A percentile compares a stretch with the other conserved stretches of the same genome.
Conservation (phyloP, 1,284 basidiomycete species). For the Boletellus dicymbophilus region DNA sequence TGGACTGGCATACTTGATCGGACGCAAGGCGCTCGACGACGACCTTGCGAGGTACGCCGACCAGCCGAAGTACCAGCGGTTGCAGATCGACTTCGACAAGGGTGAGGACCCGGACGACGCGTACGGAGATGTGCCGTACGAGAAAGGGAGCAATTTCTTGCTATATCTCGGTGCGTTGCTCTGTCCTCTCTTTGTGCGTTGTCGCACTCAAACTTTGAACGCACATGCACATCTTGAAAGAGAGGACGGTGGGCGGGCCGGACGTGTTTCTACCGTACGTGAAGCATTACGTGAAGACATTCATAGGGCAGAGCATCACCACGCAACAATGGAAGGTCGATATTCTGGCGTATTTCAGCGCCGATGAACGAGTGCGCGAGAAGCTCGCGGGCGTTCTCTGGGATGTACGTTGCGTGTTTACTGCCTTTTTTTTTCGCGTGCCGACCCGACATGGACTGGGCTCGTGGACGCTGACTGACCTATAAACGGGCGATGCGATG, state of each 20-base stretch:
- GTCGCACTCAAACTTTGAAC: too few species aligned
- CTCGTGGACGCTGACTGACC: too few species aligned
- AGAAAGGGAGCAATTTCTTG: slow-evolving; percentile 77
- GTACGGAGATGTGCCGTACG: slow-evolving; percentile 71
- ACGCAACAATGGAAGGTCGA: slow-evolving; percentile 90
- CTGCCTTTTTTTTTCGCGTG: too few species aligned
- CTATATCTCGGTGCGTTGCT: slow-evolving; percentile 56
- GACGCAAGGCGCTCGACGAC: slow-evolving; percentile 72
- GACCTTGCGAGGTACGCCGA: too few species aligned
- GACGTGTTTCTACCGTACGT: slow-evolving; percentile 86
- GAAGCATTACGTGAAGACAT: slow-evolving; percentile 78
- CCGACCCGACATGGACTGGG: too few species aligned
- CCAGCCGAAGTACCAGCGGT: slow-evolving; percentile 84
- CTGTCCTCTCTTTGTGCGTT: too few species aligned
- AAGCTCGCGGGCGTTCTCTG: slow-evolving; percentile 84
- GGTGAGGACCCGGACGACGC: slow-evolving; percentile 91
- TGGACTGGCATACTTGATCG: slow-evolving; percentile 81
- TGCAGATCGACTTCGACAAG: slow-evolving; percentile 82
- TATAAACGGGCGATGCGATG: too few species aligned
- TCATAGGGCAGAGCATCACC: slow-evolving; percentile 83
- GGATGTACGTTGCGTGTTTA: slow-evolving; percentile 64
- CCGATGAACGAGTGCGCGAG: too few species aligned
- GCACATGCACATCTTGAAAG: slow-evolving; percentile 38
- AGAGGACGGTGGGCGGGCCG: slow-evolving; percentile 84
- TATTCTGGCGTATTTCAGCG: too few species aligned